phyloP scores from a whole-genome alignment of 2,329 filamentous ascomycete species.

The Aureobasidium sp. region DNA sequence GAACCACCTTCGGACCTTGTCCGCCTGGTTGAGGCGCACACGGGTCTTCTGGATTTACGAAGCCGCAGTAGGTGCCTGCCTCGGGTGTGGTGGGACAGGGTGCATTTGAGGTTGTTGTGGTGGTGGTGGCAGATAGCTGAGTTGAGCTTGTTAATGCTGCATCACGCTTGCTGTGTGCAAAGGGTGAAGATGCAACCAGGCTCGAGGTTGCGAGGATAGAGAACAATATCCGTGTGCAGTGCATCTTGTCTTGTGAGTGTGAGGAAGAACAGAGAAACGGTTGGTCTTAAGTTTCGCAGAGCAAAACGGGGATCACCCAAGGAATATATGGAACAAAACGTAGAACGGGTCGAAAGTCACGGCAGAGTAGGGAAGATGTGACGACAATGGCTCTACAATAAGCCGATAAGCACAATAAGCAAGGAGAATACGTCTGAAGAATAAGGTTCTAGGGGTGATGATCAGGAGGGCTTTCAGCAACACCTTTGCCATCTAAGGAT shows the following conservation, averaged over 20 bases:
- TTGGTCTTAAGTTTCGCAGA: background rate
- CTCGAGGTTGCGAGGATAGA: background rate
- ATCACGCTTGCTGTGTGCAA: background rate
- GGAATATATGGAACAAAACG: background rate
- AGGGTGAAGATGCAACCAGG: background rate
- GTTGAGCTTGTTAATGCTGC: background rate
- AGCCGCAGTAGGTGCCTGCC: conserved; percentile 31
- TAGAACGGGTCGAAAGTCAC: no score
- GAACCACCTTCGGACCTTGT: conserved; percentile 21
- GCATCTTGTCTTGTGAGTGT: background rate
- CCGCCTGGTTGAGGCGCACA: conserved; percentile 24
- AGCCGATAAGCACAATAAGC: background rate
- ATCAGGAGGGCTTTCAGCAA: background rate
- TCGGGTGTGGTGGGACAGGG: conserved; percentile 27
- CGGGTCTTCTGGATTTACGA: conserved; percentile 30
- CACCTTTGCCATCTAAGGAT: background rate
- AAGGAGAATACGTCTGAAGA: background rate
- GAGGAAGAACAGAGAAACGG: background rate
- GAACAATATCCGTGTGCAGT: background rate
- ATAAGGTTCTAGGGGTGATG: conserved; percentile 4
- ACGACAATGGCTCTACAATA: background rate
- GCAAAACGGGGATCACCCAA: background rate
- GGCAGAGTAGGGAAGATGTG: background rate
- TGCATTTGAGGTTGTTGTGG: conserved; percentile 23
- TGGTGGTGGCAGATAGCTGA: conserved; percentile 14